Percentiles rank a stretch among this genome's conserved stretches.
phyloP scores from a whole-genome alignment of 2,329 filamentous ascomycete genomes.

The Ophiocordyceps australis region DNA sequence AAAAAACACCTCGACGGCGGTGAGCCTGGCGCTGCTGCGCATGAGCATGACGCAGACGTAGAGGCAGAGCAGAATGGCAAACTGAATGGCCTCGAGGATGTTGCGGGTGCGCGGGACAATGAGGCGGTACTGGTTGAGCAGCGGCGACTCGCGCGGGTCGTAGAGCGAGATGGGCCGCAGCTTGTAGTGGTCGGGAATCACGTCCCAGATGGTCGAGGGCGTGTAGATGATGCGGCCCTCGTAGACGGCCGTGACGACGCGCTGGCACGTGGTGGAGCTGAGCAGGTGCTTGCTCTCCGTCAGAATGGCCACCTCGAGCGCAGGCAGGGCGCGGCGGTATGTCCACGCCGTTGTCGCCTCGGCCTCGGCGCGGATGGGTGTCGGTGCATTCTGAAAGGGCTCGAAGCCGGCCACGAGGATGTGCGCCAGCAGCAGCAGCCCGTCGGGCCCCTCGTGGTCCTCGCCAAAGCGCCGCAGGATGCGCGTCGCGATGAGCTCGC shows the following conservation, averaged over 20 bases:
- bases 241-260: conserved; percentile 70
- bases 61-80: conserved; percentile 46
- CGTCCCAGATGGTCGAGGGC: conserved; percentile 63
- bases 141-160: conserved; percentile 53
- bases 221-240: conserved; percentile 68
- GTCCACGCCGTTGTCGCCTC: conserved; percentile 27
- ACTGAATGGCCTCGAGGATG: conserved; percentile 57
- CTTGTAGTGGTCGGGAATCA: conserved; percentile 76
- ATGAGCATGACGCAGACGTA: conserved; percentile 58
- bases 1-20: conserved; percentile 46
- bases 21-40: conserved; percentile 38
- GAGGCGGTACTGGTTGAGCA: conserved; percentile 72
- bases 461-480: conserved; percentile 66
- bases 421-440: conserved; percentile 56
- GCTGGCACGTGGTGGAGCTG: conserved; percentile 60
- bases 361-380: conserved; percentile 42
- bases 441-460: conserved; percentile 51
- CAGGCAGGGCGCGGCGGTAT: conserved; percentile 45
- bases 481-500: conserved; percentile 63
- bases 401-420: conserved; percentile 72
- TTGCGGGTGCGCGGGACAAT: conserved; percentile 68
- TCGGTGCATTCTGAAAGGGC: conserved; percentile 68
- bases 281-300: conserved; percentile 68
- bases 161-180: conserved; percentile 67
- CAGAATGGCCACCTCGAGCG: conserved; percentile 68